Evolutionary conservation across 2,329 filamentous ascomycete genomes (phyloP).

Genomic region (Venturia nashicola): DNA sequence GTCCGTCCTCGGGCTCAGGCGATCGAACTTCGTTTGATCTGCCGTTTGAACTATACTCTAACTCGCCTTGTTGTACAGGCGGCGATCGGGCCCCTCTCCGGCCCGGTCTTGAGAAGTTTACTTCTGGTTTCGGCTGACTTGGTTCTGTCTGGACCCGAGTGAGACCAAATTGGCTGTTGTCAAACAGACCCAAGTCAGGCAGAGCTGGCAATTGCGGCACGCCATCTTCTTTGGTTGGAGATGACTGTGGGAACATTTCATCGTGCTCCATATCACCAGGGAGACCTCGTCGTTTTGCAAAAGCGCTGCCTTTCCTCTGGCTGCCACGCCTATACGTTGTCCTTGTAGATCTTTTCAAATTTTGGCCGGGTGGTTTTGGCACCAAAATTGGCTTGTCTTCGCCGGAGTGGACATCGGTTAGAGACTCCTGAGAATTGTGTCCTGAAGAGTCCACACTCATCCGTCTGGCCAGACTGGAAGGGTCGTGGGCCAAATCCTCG

Average conservation of each 20-base stretch:
- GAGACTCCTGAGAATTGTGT: slow-evolving; percentile 28
- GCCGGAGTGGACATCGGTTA: neutral
- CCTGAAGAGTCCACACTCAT: slow-evolving; percentile 42
- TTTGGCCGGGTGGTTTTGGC: slow-evolving; percentile 58
- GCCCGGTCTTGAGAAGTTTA: slow-evolving; percentile 50
- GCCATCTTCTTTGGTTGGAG: slow-evolving; percentile 28
- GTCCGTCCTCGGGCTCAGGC: slow-evolving; percentile 18
- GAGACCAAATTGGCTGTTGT: slow-evolving; percentile 24
- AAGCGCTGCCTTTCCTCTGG: slow-evolving; percentile 63
- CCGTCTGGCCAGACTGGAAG: slow-evolving; percentile 56
- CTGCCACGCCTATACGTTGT: slow-evolving; percentile 89
- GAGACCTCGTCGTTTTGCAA: slow-evolving; percentile 33
- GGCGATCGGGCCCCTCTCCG: slow-evolving; percentile 1
- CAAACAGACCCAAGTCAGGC: slow-evolving; percentile 30
- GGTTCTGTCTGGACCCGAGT: slow-evolving; percentile 61
- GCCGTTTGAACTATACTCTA: slow-evolving; percentile 9
- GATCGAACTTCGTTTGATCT: slow-evolving; percentile 12
- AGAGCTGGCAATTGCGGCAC: slow-evolving; percentile 20
- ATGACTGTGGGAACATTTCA: slow-evolving; percentile 33
- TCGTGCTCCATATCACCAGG: slow-evolving; percentile 3
- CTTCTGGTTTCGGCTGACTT: slow-evolving; percentile 22
- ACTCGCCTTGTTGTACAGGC: slow-evolving; percentile 14
- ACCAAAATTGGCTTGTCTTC: slow-evolving; percentile 84
- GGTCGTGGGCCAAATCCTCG: slow-evolving; percentile 73
- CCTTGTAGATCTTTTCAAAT: slow-evolving; percentile 76